A percentile compares a stretch with the other conserved stretches of the same genome.
Evolutionary conservation across 345 rosid species (phyloP).

Genomic region (Eutrema yunnanense): DNA sequence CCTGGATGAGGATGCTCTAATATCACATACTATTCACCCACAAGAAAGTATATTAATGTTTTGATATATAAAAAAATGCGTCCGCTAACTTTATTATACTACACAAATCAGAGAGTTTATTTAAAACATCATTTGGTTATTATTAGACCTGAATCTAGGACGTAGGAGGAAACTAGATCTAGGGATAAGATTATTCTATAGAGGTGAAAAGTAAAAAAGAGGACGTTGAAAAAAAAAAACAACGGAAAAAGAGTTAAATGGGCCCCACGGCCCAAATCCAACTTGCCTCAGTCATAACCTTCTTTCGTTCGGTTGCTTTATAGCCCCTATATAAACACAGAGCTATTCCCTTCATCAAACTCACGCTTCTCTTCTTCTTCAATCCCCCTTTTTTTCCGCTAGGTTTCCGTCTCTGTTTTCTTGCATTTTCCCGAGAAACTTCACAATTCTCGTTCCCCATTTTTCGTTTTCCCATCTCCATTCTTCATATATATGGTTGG

Average conservation of each 20-base stretch:
- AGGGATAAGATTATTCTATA: background rate
- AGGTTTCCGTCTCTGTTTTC: conserved; percentile 3
- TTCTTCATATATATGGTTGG: conserved; percentile 27
- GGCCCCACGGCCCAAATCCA: conserved; percentile 27
- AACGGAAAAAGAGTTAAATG: background rate
- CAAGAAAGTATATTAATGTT: too few species aligned
- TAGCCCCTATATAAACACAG: conserved; percentile 38
- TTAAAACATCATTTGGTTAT: background rate
- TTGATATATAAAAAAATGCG: too few species aligned
- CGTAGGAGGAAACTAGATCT: background rate
- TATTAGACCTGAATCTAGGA: background rate
- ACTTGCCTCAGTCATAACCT: conserved; percentile 19
- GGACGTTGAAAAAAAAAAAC: background rate
- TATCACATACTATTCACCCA: too few species aligned
- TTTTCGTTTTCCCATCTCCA: background rate
- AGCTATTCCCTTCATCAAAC: conserved; percentile 34
- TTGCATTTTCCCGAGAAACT: conserved; percentile 20
- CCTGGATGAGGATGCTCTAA: too few species aligned
- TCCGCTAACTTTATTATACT: too few species aligned
- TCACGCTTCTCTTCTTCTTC: conserved; percentile 46
- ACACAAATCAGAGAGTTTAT: background rate
- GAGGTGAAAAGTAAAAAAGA: background rate
- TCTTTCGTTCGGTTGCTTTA: background rate
- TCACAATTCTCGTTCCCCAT: background rate
- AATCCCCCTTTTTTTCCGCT: background rate